These are phyloP conservation scores for Skeletonema potamos DNA, from an alignment of 108 stramenopile species.

Conservation along the genomic window DNA sequence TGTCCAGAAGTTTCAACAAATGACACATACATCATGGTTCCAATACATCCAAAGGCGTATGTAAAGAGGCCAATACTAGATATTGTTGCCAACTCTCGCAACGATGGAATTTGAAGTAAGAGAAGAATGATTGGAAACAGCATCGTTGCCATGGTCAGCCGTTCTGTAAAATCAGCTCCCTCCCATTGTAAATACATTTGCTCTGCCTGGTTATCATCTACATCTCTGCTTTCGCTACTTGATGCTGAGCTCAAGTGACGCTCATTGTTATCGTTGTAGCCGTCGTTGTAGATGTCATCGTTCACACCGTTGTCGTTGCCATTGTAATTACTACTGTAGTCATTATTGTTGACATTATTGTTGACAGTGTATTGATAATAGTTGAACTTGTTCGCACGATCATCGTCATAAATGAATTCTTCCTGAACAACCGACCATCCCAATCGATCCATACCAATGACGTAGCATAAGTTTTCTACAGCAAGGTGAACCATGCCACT, in stretches of 20 bases:
- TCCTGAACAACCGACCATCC: conserved; percentile 39
- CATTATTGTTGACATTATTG: background rate
- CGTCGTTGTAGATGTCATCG: conserved; percentile 3
- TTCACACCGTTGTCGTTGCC: background rate
- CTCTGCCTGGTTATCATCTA: conserved; percentile 13
- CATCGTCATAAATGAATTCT: conserved; percentile 5
- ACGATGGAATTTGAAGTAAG: conserved; percentile 38
- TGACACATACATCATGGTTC: conserved; percentile 41
- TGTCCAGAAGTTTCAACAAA: conserved; percentile 33
- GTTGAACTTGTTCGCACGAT: background rate
- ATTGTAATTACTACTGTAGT: background rate
- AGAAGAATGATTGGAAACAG: conserved; percentile 44
- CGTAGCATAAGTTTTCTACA: conserved; percentile 46
- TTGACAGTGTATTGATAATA: background rate
- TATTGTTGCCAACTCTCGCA: conserved; percentile 33
- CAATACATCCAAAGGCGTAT: conserved; percentile 44
- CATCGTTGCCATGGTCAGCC: conserved; percentile 35
- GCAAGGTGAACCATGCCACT: conserved; percentile 43
- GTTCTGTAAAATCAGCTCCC: conserved; percentile 36
- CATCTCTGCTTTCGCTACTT: conserved; percentile 1
- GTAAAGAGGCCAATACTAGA: conserved; percentile 32
- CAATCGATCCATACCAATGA: conserved; percentile 45
- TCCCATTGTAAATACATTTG: conserved; percentile 38
- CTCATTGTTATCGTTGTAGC: conserved; percentile 4
- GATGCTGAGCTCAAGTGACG: background rate